A percentile compares a stretch with the other conserved stretches of the same genome.
phyloP scores from a whole-genome alignment of 345 rosid genomes.

The Salix purpurea region DNA sequence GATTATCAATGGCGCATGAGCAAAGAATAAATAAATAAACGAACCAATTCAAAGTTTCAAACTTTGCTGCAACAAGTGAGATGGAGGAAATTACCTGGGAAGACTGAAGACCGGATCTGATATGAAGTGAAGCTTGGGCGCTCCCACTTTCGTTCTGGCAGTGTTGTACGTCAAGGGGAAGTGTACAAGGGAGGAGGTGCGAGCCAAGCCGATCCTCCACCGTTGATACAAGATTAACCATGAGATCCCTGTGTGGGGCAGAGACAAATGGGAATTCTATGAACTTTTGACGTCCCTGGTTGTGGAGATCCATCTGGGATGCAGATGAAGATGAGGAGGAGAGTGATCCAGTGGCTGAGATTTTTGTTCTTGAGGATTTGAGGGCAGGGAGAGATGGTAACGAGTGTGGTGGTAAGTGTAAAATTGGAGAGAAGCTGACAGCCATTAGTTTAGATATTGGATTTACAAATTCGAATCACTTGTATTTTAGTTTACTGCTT shows the following conservation, averaged over 20 bases:
- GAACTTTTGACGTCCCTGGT: slow-evolving; percentile 38
- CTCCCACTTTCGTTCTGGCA: slow-evolving; percentile 48
- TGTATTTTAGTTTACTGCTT: too few species aligned
- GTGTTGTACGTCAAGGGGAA: slow-evolving; percentile 57
- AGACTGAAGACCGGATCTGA: slow-evolving; percentile 52
- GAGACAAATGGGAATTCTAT: slow-evolving; percentile 63
- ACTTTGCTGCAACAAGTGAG: not conserved
- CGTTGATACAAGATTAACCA: slow-evolving; percentile 63
- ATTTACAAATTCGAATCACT: too few species aligned
- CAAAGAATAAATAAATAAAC: too few species aligned
- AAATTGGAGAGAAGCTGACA: slow-evolving; percentile 25
- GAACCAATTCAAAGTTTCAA: too few species aligned
- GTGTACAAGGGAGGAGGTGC: slow-evolving; percentile 53
- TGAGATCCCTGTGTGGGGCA: slow-evolving; percentile 42
- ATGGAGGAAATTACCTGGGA: slow-evolving; percentile 41
- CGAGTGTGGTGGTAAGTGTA: slow-evolving; percentile 13
- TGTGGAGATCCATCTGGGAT: slow-evolving; percentile 33
- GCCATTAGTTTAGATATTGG: slow-evolving; percentile 33
- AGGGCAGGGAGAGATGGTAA: slow-evolving; percentile 5
- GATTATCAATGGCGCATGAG: too few species aligned
- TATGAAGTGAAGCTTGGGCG: slow-evolving; percentile 57
- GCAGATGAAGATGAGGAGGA: slow-evolving; percentile 6
- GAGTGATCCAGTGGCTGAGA: slow-evolving; percentile 10
- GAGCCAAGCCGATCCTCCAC: slow-evolving; percentile 55
- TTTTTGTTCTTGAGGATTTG: slow-evolving; percentile 13